Conservation (phyloP, 306 rosid species). For the Mimosa pudica region DNA sequence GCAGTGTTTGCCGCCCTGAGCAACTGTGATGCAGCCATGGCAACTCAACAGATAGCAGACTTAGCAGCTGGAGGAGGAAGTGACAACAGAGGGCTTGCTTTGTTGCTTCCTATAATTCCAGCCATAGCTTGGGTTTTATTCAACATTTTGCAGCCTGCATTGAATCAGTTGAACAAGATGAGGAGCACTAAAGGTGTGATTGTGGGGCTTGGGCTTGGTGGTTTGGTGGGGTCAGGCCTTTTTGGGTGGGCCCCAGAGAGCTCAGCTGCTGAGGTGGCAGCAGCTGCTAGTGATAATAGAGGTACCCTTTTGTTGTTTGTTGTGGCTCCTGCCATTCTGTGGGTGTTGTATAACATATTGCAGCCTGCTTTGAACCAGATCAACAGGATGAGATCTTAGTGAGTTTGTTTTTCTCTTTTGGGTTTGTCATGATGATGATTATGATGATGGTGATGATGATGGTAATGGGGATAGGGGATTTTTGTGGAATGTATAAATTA, state of each 20-base stretch:
- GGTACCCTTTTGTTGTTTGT: constrained; percentile 81
- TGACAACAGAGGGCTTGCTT: constrained; percentile 78
- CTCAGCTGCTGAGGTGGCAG: constrained; percentile 57
- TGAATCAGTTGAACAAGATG: constrained; percentile 85
- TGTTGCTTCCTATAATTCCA: constrained; percentile 70
- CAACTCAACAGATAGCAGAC: constrained; percentile 75
- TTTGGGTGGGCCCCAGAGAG: constrained; percentile 51
- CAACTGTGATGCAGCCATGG: constrained; percentile 64
- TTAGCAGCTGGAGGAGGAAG: constrained; percentile 81
- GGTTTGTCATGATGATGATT: not conserved
- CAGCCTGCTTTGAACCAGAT: constrained; percentile 95
- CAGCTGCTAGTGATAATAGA: constrained; percentile 62
- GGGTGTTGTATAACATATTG: constrained; percentile 87
- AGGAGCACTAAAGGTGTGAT: constrained; percentile 56
- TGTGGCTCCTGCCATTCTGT: constrained; percentile 73
- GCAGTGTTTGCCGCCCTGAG: constrained; percentile 69
- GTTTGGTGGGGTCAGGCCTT: constrained; percentile 54
- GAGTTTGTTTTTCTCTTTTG: not conserved
- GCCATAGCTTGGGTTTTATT: constrained; percentile 93
- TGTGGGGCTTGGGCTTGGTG: constrained; percentile 68
- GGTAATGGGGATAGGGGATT: not conserved
- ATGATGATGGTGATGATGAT: not conserved
- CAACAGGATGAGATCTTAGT: constrained; percentile 80
- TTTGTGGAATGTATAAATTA: constrained; percentile 34
- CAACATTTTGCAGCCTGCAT: constrained; percentile 88